A percentile compares a stretch with the other conserved stretches of the same genome.
Conservation (phyloP, 2,329 filamentous ascomycete genomes). For the Phaeophleospora eucalypticola region DNA sequence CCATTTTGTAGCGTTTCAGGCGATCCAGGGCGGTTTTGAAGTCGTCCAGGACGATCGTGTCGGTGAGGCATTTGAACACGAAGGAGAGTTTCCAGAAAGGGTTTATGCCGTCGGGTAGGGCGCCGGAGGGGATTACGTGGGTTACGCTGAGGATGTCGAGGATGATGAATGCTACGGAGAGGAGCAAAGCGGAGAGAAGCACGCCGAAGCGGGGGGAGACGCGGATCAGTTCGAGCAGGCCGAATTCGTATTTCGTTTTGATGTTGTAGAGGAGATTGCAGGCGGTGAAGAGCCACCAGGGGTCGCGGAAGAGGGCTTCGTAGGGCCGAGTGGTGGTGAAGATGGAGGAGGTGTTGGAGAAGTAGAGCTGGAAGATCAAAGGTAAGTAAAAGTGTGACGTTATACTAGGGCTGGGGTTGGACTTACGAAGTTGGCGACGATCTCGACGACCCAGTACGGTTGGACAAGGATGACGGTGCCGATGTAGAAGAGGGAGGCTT, state of each 20-base stretch:
- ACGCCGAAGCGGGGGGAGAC: constrained; percentile 63
- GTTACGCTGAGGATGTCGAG: constrained; percentile 60
- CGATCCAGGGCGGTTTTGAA: constrained; percentile 58
- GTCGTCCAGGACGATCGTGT: constrained; percentile 63
- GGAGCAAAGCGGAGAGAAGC: constrained; percentile 57
- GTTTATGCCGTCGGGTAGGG: constrained; percentile 53
- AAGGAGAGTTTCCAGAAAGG: constrained; percentile 63
- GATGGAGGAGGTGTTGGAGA: constrained; percentile 40
- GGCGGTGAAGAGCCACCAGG: constrained; percentile 65
- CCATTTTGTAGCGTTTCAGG: constrained; percentile 43
- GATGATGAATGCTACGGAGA: constrained; percentile 59
- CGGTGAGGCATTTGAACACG: constrained; percentile 64
- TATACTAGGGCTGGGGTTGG: neutral
- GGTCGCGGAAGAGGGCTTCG: constrained; percentile 60
- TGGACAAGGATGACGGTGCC: constrained; percentile 55
- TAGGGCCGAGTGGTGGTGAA: constrained; percentile 55
- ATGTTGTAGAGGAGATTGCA: constrained; percentile 60
- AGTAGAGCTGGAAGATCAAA: constrained; percentile 48
- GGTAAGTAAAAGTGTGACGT: constrained; percentile 9
- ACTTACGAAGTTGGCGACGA: constrained; percentile 56
- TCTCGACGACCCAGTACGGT: constrained; percentile 62
- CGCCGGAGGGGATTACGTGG: constrained; percentile 25
- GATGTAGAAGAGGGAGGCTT: constrained; percentile 55
- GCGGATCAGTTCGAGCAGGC: constrained; percentile 51
- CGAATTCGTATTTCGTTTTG: constrained; percentile 58